Base-by-base conservation (phyloP, 1,284 basidiomycete species). In the Cryptococcus hybrid region DNA sequence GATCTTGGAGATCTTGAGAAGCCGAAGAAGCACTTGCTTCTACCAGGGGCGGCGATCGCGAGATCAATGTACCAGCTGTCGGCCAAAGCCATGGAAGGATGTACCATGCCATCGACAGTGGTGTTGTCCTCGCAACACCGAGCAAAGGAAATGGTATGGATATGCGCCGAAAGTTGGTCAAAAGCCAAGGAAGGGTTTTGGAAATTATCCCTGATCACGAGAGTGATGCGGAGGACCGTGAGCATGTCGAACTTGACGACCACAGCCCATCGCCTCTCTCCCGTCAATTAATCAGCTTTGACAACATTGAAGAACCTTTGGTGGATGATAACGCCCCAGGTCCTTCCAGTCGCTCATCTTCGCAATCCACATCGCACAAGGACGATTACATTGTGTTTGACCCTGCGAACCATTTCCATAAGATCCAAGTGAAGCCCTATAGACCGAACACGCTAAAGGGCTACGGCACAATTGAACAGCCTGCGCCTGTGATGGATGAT, bases 1-100 rank as follows among this genome's bases (percentile, higher is more conserved):
- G 76, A 78, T 54, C 60, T 78, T 7, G 70, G 73, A 12, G 76
- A 77, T 35, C 55, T 78, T 3, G 69, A 61, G 72, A 75, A 24
- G 70, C 67, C 2, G 73, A 74, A 54, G 67, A 65, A 15, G 59
- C 62, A 1, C 66, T 73, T 7, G 61, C 57, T 3, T 64, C 64
- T 45, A 47, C 47, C 11, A 40, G 52, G 1, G 55, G 60, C 5
- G 48, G 54, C 9, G 57, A 65, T 9, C 46, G 54, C 36, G 62
- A 61, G 6, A 57, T 70, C 11, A 51, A 61, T 13, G 62, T 70
- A 1, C 64, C 66, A 11, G 45, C 52, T 13, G 60, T 67, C 6
- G 61, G 55, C 11, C 47, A 64, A 39, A 65, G 63, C 43, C 5
- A 12, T 15, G 66, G 66, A 5, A 63, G 58, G 52, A 52, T 63